Base-by-base conservation (phyloP, 176 grass and related monocot genomes). In the Triticum dicoccoides region DNA sequence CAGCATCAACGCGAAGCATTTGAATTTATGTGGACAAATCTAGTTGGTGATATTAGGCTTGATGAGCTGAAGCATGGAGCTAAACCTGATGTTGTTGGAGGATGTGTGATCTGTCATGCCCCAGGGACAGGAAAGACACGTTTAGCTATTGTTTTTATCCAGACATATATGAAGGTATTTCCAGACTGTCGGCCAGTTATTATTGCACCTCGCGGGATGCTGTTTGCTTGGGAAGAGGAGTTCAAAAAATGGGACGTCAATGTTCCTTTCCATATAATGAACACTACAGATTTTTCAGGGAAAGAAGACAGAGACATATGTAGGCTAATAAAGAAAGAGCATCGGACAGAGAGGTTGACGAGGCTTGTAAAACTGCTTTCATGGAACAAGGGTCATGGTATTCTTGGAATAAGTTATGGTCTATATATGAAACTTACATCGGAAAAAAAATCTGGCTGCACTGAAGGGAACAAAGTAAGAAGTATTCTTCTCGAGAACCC, bases 1-100 rank as follows among this genome's bases (percentile, higher is more conserved):
- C 64, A 87, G 69, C 95, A 98, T 89, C 93, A 98, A 69, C 76
- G 68, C 5, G 87, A 98, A 89, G 95, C 95, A 85, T 91, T 98
- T 78, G 95, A 98, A 76, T 98, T 98, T 87, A 95, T 98, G 93
- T 98, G 93, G 95, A 92, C 90, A 89, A 98, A 95, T 81, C 61
- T 95, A 56, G 93, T 92, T 2, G 95, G 95, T 34, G 89, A 85
- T 62, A 90, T 98, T 80, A 85, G 90, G 63, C 91, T 93, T 67
- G 83, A 95, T 86, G 81, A 91, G 85, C n/a, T 95, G 62, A 94
- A 88, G 37, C 84, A 76, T 65, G 82, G 84, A 39, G 87, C 91
- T 72, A 80, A 84, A 52, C 82, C 91, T 85, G 90, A 95, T 74
- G 90, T 95, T 81, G 81, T 93, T 86, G 95, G 97, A 63, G 97